Percentiles rank a stretch among this genome's conserved stretches.
Evolutionary conservation across 2,329 filamentous ascomycete genomes (phyloP).

Genomic region (Scedosporium dehoogii): DNA sequence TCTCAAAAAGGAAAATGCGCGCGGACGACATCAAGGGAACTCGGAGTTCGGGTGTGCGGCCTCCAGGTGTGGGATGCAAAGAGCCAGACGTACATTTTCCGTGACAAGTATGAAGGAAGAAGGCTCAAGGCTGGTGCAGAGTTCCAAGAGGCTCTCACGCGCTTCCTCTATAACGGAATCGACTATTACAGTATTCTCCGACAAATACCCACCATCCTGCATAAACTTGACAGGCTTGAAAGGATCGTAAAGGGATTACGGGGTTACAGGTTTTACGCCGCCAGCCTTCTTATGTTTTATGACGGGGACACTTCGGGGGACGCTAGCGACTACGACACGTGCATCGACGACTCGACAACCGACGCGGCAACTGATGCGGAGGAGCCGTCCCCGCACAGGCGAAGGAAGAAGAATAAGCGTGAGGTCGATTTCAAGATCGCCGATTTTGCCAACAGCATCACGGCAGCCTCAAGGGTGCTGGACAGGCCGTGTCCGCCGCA

Average conservation of each 20-base stretch:
- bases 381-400: slow-evolving; percentile 30
- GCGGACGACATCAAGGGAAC: slow-evolving; percentile 78
- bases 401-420: slow-evolving; percentile 36
- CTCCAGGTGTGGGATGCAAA: slow-evolving; percentile 92
- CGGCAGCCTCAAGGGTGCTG: slow-evolving; percentile 62
- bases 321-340: slow-evolving; percentile 35
- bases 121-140: slow-evolving; percentile 77
- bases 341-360: slow-evolving; percentile 46
- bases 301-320: slow-evolving; percentile 62
- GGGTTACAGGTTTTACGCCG: slow-evolving; percentile 91
- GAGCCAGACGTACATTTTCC: slow-evolving; percentile 79
- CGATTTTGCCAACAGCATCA: slow-evolving; percentile 96
- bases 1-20: slow-evolving; percentile 92
- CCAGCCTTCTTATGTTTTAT: slow-evolving; percentile 89
- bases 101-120: slow-evolving; percentile 95
- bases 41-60: slow-evolving; percentile 89
- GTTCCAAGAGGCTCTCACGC: slow-evolving; percentile 78
- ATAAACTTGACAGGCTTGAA: slow-evolving; percentile 76
- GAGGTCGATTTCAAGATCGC: slow-evolving; percentile 93
- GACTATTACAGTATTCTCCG: slow-evolving; percentile 69
- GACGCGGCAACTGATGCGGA: slow-evolving; percentile 50
- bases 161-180: slow-evolving; percentile 84
- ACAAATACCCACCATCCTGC: slow-evolving; percentile 79
- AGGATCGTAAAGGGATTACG: slow-evolving; percentile 69
- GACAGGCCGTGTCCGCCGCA: slow-evolving; percentile 67